Conservation (phyloP, 1,139 yeast species). For the Blastobotrys malaysiensis region DNA sequence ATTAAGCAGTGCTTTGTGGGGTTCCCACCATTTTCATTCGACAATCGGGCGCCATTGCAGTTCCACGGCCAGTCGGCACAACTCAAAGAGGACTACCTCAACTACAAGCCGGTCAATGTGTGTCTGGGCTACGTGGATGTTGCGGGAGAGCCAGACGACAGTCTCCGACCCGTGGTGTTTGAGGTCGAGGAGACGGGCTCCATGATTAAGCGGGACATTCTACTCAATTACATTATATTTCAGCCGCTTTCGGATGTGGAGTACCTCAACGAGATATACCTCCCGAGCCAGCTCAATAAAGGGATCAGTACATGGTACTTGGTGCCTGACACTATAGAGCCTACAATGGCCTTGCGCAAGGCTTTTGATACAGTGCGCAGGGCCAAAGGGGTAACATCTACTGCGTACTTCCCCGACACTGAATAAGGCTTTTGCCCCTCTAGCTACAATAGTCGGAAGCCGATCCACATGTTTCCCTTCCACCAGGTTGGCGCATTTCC, state of each 20-base stretch:
- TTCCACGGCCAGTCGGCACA: conserved; percentile 24
- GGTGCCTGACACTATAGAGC: neutral
- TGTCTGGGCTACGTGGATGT: conserved; percentile 39
- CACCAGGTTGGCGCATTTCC: neutral
- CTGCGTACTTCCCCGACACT: neutral
- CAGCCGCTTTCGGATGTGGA: conserved; percentile 19
- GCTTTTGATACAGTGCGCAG: neutral
- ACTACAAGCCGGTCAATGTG: conserved; percentile 46
- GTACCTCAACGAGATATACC: neutral
- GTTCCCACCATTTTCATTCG: conserved; percentile 29
- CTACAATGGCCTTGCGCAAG: neutral
- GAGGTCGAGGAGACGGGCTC: conserved; percentile 58
- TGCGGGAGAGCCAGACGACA: neutral
- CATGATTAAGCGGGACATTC: conserved; percentile 50
- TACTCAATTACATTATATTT: conserved; percentile 55
- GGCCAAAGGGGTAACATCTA: neutral
- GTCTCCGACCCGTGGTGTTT: conserved; percentile 34
- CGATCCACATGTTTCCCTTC: neutral
- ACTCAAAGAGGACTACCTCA: conserved; percentile 54
- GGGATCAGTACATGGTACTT: conserved; percentile 2
- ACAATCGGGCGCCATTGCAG: conserved; percentile 34
- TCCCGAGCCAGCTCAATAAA: neutral
- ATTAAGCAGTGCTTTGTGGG: conserved; percentile 13
- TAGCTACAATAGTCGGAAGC: too few species aligned
- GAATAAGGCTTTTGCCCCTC: too few species aligned